Percentiles rank a stretch among this genome's conserved stretches.
phyloP scores from a whole-genome alignment of 2,329 filamentous ascomycete species.

The Biscogniauxia marginata region DNA sequence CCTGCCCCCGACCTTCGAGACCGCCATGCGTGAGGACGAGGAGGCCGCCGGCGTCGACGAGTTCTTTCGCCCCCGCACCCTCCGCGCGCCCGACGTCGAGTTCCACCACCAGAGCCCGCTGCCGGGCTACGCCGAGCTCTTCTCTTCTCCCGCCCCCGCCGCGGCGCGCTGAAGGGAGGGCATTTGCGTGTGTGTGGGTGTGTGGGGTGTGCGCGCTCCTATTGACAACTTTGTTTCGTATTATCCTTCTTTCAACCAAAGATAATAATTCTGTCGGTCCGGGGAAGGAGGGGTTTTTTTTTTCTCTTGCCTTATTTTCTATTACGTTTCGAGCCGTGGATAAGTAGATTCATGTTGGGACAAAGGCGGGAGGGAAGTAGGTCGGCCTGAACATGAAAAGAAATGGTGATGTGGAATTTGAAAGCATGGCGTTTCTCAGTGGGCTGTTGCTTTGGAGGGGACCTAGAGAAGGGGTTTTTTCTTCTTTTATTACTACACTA shows the following conservation, averaged over 20 bases:
- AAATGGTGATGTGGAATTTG: background rate
- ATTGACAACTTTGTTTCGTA: no score
- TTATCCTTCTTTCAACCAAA: no score
- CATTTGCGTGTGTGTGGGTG: no score
- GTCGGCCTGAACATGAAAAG: background rate
- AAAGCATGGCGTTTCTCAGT: background rate
- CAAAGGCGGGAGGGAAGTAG: background rate
- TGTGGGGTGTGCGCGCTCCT: no score
- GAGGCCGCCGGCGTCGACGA: slow-evolving; percentile 30
- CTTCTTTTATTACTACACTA: no score
- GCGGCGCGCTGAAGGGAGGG: no score
- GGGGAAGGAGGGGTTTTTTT: no score
- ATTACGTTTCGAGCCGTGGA: no score
- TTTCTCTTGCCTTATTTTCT: no score
- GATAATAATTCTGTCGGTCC: no score
- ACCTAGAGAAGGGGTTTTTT: background rate
- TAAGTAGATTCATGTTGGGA: no score
- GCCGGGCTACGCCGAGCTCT: slow-evolving; percentile 31
- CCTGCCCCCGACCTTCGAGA: slow-evolving; percentile 51
- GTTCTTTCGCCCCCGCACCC: slow-evolving; percentile 41
- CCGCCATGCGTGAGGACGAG: slow-evolving; percentile 34
- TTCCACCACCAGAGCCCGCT: slow-evolving; percentile 36
- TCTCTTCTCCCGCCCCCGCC: background rate
- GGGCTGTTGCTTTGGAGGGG: background rate
- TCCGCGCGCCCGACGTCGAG: slow-evolving; percentile 34